Evolutionary conservation across 1,139 yeast genomes (phyloP).

Genomic region (Hemisphaericaspora xylofermentans): DNA sequence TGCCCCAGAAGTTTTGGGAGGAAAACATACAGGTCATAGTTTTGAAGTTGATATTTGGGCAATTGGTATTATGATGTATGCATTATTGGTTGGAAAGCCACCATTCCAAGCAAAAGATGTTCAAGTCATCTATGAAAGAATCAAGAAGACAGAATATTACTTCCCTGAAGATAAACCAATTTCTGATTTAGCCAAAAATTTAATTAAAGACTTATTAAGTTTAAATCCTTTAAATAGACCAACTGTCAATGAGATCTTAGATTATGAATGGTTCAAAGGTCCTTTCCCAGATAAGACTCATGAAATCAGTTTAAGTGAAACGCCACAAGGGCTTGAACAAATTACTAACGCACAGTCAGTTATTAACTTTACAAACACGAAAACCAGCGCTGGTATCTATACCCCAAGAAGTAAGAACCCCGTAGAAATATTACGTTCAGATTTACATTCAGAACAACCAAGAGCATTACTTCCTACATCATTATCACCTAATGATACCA

Average conservation of each 20-base stretch:
- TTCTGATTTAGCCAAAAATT: conserved; percentile 66
- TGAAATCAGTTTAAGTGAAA: conserved; percentile 54
- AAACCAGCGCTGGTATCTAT: conserved; percentile 64
- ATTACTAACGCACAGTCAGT: conserved; percentile 63
- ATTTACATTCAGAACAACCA: conserved; percentile 68
- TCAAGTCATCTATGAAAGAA: conserved; percentile 87
- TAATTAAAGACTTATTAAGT: conserved; percentile 71
- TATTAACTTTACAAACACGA: conserved; percentile 66
- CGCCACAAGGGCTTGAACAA: conserved; percentile 58
- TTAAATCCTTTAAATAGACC: conserved; percentile 85
- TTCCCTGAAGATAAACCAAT: conserved; percentile 77
- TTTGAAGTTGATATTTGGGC: conserved; percentile 98
- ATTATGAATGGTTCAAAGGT: conserved; percentile 83
- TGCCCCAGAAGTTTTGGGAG: conserved; percentile 94
- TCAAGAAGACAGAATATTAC: conserved; percentile 74
- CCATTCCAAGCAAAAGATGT: conserved; percentile 98
- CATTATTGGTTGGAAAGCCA: conserved; percentile 88
- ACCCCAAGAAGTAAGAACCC: conserved; percentile 57
- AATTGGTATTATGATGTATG: conserved; percentile 91
- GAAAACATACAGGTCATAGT: conserved; percentile 85
- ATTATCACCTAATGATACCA: conserved; percentile 89
- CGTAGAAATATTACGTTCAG: conserved; percentile 68
- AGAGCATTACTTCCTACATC: conserved; percentile 79
- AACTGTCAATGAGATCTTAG: conserved; percentile 71
- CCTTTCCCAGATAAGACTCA: conserved; percentile 77